Evolutionary conservation across 73 alveolate genomes (phyloP).

Genomic region (Uronychia binucleata): DNA sequence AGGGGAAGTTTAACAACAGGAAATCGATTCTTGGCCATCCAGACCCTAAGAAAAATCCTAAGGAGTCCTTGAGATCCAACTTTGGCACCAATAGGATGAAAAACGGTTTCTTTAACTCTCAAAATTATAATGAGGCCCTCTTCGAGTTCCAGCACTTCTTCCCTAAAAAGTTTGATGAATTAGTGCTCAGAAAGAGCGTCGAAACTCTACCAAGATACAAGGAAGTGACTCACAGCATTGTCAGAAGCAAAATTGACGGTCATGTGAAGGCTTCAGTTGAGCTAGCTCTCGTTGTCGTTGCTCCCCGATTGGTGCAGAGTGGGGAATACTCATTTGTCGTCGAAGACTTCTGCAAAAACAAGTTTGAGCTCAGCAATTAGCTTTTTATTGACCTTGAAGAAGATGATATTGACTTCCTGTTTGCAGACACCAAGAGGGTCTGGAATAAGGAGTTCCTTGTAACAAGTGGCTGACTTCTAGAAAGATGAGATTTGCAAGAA

Average conservation of each 20-base stretch:
- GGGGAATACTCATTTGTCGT: slow-evolving; percentile 11
- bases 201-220: background rate
- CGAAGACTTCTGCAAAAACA: slow-evolving; percentile 26
- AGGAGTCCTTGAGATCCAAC: slow-evolving; percentile 30
- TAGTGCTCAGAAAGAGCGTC: background rate
- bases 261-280: background rate
- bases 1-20: background rate
- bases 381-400: background rate
- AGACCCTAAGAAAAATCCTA: slow-evolving; percentile 3
- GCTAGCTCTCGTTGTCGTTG: background rate
- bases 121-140: slow-evolving; percentile 18
- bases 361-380: slow-evolving; percentile 8
- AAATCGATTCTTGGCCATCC: background rate
- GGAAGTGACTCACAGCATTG: background rate
- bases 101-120: slow-evolving; percentile 29
- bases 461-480: background rate
- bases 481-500: background rate
- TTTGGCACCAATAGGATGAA: slow-evolving; percentile 27
- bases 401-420: slow-evolving; percentile 21
- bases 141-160: slow-evolving; percentile 9
- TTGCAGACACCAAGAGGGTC: slow-evolving; percentile 7
- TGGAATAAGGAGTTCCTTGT: background rate
- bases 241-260: background rate
- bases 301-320: background rate
- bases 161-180: background rate